A percentile compares a stretch with the other conserved stretches of the same genome.
Evolutionary conservation across 1,139 yeast species (phyloP).

Genomic region (Pichia sp.): DNA sequence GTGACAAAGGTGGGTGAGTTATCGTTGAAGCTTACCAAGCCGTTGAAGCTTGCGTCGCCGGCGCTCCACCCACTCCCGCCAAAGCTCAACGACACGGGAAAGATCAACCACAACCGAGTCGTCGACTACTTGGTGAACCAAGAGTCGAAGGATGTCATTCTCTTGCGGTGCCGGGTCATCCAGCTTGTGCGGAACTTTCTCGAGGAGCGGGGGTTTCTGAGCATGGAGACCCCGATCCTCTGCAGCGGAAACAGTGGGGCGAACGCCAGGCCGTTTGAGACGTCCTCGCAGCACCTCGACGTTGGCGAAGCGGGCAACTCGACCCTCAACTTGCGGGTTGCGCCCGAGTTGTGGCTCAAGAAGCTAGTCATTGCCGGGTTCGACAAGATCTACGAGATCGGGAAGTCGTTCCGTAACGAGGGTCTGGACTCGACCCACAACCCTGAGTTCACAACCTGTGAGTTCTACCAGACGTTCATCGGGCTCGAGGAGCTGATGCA

Average conservation of each 20-base stretch:
- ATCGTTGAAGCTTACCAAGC: slow-evolving; percentile 55
- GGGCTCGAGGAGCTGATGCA: slow-evolving; percentile 62
- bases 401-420: slow-evolving; percentile 82
- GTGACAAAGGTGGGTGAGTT: slow-evolving; percentile 74
- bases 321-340: slow-evolving; percentile 67
- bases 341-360: slow-evolving; percentile 94
- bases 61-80: slow-evolving; percentile 71
- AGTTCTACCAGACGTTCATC: slow-evolving; percentile 81
- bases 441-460: slow-evolving; percentile 93
- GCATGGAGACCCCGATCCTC: slow-evolving; percentile 84
- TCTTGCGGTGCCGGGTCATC: slow-evolving; percentile 52
- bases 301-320: too few species aligned
- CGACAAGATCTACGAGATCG: slow-evolving; percentile 82
- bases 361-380: slow-evolving; percentile 77
- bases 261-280: slow-evolving; percentile 75
- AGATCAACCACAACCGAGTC: slow-evolving; percentile 65
- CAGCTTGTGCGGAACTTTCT: slow-evolving; percentile 56
- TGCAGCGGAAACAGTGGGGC: slow-evolving; percentile 80
- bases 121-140: slow-evolving; percentile 67
- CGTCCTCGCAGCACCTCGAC: slow-evolving; percentile 46
- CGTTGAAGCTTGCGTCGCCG: slow-evolving; percentile 57
- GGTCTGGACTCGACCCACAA: slow-evolving; percentile 92
- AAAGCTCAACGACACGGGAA: slow-evolving; percentile 47
- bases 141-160: slow-evolving; percentile 44
- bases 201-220: slow-evolving; percentile 55